A percentile compares a stretch with the other conserved stretches of the same genome.
phyloP scores from a whole-genome alignment of 345 rosid species.

The Lepidium aucheri region DNA sequence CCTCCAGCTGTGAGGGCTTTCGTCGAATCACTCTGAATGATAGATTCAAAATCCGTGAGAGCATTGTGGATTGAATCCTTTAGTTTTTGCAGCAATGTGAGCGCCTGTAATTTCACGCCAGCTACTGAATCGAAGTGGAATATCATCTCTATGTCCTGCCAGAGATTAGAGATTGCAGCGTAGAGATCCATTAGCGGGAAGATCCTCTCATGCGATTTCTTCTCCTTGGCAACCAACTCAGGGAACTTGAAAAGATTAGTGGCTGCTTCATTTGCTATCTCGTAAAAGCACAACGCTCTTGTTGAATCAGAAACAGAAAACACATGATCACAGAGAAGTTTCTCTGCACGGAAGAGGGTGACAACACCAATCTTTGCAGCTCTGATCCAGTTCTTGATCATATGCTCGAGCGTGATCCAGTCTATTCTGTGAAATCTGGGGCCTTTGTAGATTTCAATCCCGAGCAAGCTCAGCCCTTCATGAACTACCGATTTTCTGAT shows the following conservation, averaged over 20 bases:
- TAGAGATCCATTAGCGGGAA: constrained; percentile 58
- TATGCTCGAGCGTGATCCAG: constrained; percentile 42
- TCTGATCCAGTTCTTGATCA: constrained; percentile 59
- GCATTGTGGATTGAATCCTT: constrained; percentile 36
- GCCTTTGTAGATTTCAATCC: constrained; percentile 39
- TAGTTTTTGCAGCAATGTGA: constrained; percentile 45
- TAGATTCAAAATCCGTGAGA: constrained; percentile 42
- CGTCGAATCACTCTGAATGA: constrained; percentile 47
- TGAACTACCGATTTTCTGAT: constrained; percentile 60
- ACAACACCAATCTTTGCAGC: constrained; percentile 52
- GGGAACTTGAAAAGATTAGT: constrained; percentile 59
- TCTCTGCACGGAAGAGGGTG: constrained; percentile 56
- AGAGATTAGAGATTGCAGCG: constrained; percentile 44
- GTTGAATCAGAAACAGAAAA: constrained; percentile 42
- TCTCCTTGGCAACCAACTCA: constrained; percentile 49
- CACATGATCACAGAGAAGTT: constrained; percentile 58
- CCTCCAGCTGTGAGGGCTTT: constrained; percentile 46
- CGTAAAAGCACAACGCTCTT: constrained; percentile 63
- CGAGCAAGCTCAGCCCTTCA: constrained; percentile 52
- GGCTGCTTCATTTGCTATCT: constrained; percentile 59
- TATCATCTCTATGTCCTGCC: constrained; percentile 59
- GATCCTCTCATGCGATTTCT: constrained; percentile 48
- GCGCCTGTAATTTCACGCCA: constrained; percentile 42
- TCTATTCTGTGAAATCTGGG: constrained; percentile 48
- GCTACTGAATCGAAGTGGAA: constrained; percentile 57